Evolutionary conservation across 2,329 filamentous ascomycete genomes (phyloP), one percentile per base, ranked within the genome.

Genomic region (Aschersonia sp.): DNA sequence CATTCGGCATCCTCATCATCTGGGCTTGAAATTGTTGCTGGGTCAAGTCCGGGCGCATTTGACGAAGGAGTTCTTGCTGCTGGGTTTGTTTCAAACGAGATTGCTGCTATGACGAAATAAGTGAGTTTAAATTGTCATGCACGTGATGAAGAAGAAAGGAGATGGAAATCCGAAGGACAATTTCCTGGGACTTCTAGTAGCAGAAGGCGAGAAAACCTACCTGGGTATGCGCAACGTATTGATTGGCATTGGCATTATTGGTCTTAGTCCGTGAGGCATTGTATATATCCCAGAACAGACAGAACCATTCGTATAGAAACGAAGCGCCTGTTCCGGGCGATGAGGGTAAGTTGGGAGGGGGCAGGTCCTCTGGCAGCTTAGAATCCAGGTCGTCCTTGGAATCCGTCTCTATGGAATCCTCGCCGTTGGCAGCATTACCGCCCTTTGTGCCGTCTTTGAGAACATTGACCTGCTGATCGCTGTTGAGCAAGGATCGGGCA

Each of bases 231-330:
- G 75, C 69, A 49, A 94, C 78, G 64, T 94, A 95, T 68, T 85
- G 80, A 52, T 76, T 75, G 44, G 87, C 81, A 50, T 76, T 75
- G 30, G 69, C 65, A 59, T 73, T 81, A 48, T 74, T 74, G 47
- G 76, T 77, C 62, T 80, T 82, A 58, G 74, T 77, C 59, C 87
- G 84, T 61, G 90, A 85, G 48, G 87, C 87, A 59, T 81, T 81
- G 66, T 85, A 94, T 56, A 97, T 87, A 59, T 98, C 92, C 88
- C 88, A 97, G 65, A 98, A 98, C 46, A 95, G 76, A 59, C 83
- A 87, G 71, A 94, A 98, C 92, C 92, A 98, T 59, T 97, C 92
- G 56, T 87, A 84, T n/a, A 98, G 72, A 59, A 98, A 97, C 30
- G 86, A 87, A 52, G 77, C 84, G 57, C 83, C 84, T 47, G 75